These are phyloP conservation scores for Zelopaecilomyces penicillatus DNA, from an alignment of 2,329 filamentous ascomycete genomes.

Conservation along the genomic window DNA sequence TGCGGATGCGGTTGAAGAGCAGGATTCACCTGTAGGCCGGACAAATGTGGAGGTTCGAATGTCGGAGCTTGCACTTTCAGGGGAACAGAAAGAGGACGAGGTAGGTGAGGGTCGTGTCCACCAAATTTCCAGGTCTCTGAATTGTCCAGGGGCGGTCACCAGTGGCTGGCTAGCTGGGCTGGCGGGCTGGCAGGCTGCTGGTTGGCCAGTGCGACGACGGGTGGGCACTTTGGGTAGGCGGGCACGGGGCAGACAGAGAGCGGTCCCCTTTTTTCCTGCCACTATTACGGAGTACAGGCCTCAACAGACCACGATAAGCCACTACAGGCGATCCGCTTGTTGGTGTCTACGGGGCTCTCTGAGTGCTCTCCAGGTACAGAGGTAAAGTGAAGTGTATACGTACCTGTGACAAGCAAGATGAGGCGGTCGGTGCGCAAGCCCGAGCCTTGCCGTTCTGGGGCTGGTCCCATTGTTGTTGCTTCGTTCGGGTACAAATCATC, in stretches of 20 bases:
- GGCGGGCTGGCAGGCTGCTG: conserved; percentile 14
- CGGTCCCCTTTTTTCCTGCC: conserved; percentile 12
- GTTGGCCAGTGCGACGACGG: conserved; percentile 20
- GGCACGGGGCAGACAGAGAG: conserved; percentile 10
- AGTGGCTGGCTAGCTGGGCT: conserved; percentile 7
- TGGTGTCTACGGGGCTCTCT: too few species aligned
- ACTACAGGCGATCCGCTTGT: too few species aligned
- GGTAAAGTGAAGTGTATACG: too few species aligned
- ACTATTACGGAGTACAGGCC: background rate
- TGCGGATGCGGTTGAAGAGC: background rate
- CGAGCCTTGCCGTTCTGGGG: conserved; percentile 11
- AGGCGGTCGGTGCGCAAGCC: conserved; percentile 13
- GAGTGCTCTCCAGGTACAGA: too few species aligned
- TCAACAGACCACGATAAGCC: too few species aligned
- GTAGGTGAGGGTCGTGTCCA: conserved; percentile 6
- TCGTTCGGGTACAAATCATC: too few species aligned
- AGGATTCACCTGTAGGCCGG: conserved; percentile 4
- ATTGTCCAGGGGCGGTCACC: conserved; percentile 9
- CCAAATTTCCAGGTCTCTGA: conserved; percentile 25
- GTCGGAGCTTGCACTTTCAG: conserved; percentile 10
- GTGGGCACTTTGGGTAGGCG: background rate
- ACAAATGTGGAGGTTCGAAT: conserved; percentile 9
- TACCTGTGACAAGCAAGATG: conserved; percentile 1
- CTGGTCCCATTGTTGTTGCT: too few species aligned
- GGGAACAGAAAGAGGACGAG: conserved; percentile 9